A percentile compares a stretch with the other conserved stretches of the same genome.
Conservation (phyloP, 2,329 filamentous ascomycete species). For the Trichoderma arundinaceum region DNA sequence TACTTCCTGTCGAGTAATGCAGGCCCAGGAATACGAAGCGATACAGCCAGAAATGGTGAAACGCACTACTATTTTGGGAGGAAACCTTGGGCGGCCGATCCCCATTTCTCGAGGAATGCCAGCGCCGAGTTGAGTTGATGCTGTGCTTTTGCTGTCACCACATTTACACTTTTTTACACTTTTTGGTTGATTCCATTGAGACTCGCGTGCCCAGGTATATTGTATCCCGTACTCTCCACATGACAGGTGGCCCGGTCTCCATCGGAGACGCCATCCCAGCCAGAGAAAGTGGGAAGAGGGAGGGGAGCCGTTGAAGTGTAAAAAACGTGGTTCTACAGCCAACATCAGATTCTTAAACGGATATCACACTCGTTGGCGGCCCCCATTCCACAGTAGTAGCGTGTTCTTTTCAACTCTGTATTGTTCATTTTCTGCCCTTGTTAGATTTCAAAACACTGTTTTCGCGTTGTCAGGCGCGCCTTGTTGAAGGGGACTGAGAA, state of each 20-base stretch:
- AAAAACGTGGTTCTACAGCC: not conserved
- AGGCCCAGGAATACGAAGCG: not conserved
- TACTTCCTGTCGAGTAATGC: constrained; percentile 20
- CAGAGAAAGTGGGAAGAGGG: not conserved
- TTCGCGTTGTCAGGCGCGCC: no score
- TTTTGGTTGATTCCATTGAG: constrained; percentile 1
- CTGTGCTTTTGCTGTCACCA: no score
- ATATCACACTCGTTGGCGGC: not conserved
- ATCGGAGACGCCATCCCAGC: constrained; percentile 2
- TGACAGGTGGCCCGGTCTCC: constrained; percentile 9
- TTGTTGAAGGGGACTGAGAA: not conserved
- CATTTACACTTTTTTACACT: not conserved
- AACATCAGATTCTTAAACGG: constrained; percentile 9
- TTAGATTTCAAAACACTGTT: not conserved
- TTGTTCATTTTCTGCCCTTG: not conserved
- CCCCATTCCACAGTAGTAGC: not conserved
- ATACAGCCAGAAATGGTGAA: constrained; percentile 21
- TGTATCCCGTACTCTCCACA: not conserved
- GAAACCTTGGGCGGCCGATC: constrained; percentile 9
- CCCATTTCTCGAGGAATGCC: constrained; percentile 17
- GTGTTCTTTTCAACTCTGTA: not conserved
- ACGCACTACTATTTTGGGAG: constrained; percentile 21
- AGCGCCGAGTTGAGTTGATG: not conserved
- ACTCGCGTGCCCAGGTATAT: not conserved
- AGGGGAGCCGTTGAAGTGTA: constrained; percentile 4